Evolutionary conservation across 768 basidiomycete genomes (phyloP), one percentile per base, ranked within the genome.

Genomic region (Daedalea quercina): DNA sequence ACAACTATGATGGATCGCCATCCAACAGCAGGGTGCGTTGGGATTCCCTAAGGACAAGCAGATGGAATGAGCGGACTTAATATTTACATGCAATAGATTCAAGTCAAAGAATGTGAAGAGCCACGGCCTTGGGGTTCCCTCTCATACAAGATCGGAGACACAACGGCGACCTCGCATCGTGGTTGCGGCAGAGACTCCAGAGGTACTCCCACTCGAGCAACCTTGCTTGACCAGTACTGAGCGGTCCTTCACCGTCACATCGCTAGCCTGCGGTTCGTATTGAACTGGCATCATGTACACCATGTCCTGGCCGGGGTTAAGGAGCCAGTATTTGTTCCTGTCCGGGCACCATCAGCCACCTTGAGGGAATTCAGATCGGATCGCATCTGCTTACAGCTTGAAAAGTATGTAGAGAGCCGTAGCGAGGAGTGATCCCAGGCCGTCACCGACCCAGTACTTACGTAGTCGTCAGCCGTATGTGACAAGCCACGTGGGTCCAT

Each of bases 371-470:
- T 28, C 23, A 20, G 25, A 15, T 6, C 8, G 3, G 6, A 40
- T 6, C 13, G 19, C 7, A 40, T 9, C 34, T 24, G 68, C 71
- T 57, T 56, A 76, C 75, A 60, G 69, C 62, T 86, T 86, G 54
- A 87, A 72, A 20, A 75, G 54, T 28, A 72, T 63, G 62, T 87
- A 90, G 59, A 87, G 74, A 6, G 61, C 73, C 15, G 78, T 71
- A 28, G 69, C 83, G 9, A 89, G 71, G 9, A 89, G 63, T 4
- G 82, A 75, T 26, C 87, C 86, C 20, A 88, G 70, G 51, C 77
- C 76, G 0, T 85, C 85, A 37, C 87, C 86, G 9, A 86, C 67
- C 85, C 84, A 85, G 60, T 85, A 85, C 81, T 85, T 17, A 22
- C 37, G 17, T 40, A 15, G 58, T 20, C 26, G 20, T 35, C 51